Evolutionary conservation across 2,329 filamentous ascomycete genomes (phyloP).

Genomic region (Hypoxylon sp.): DNA sequence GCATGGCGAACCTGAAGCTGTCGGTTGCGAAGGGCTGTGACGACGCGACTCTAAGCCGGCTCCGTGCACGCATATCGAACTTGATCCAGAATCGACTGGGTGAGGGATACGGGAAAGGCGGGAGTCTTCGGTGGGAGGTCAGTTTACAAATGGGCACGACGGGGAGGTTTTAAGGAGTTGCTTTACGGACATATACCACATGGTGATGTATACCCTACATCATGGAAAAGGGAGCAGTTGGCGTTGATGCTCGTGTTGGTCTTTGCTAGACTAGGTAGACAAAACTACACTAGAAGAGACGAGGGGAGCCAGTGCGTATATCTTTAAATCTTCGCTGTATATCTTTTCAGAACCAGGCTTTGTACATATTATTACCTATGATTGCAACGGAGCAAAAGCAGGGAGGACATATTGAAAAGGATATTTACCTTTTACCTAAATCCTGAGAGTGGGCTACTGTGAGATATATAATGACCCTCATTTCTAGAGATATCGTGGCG

Average conservation of each 20-base stretch:
- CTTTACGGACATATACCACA: background rate
- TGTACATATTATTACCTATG: slow-evolving; percentile 32
- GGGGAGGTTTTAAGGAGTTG: slow-evolving; percentile 26
- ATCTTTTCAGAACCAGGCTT: slow-evolving; percentile 10
- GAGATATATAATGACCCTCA: background rate
- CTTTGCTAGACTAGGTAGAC: slow-evolving; percentile 15
- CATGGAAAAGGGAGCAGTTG: background rate
- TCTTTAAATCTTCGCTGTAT: slow-evolving; percentile 29
- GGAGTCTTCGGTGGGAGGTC: slow-evolving; percentile 90
- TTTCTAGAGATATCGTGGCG: background rate
- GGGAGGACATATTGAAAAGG: slow-evolving; percentile 11
- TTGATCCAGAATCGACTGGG: slow-evolving; percentile 88
- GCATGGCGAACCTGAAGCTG: slow-evolving; percentile 93
- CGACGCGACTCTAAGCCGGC: slow-evolving; percentile 77
- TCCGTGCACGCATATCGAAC: slow-evolving; percentile 81
- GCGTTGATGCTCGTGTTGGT: slow-evolving; percentile 9
- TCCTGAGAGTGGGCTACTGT: background rate
- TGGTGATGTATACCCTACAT: background rate
- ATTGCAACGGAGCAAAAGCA: background rate
- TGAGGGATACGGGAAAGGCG: slow-evolving; percentile 85
- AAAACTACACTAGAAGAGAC: slow-evolving; percentile 15
- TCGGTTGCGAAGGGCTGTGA: slow-evolving; percentile 74
- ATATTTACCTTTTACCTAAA: slow-evolving; percentile 15
- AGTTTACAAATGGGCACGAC: slow-evolving; percentile 78
- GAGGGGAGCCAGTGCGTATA: slow-evolving; percentile 7